Evolutionary conservation across 78 protist species (phyloP), one percentile per base, ranked within the genome.

Genomic region (Cavenderia fasciculata): DNA sequence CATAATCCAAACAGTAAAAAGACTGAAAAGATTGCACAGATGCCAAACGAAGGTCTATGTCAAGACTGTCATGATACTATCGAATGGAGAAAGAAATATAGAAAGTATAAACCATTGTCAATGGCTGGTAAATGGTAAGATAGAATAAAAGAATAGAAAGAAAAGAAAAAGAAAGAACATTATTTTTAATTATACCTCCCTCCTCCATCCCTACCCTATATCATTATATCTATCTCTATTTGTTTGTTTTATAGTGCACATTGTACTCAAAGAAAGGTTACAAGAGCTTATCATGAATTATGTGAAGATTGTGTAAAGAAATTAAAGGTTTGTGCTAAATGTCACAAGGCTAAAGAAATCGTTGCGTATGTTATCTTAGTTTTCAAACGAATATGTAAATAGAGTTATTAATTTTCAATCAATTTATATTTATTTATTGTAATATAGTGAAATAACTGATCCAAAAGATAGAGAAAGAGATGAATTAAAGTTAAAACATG

Each of bases 81-180:
- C 23, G 95, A 94, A 52, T 96, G 97, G 97, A 72, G 95, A 49
- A 96, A 96, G 77, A 61, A 66, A 69, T 96, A 77, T 54, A 68
- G 96, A 57, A 92, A 87, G 57, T 96, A 96, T 84, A 96, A 96
- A 59, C 97, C 97, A 46, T 84, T 94, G 62, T 89, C 91, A 16
- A 46, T 47, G 8, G 94, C 95, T 49, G 86, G 52, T 43, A 92
- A 68, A 49, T 96, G 97, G 93, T 78, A 46, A 34, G 62, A n/a
- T 11, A n/a, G 34, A 14, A 1, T 6, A 25, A 40, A n/a, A 59
- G 14, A 23, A 76, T 51, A 6, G 2, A 47, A 27, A n/a, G 34
- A 31, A 34, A 8, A 57, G 25, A 62, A 21, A 25, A 21, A 8
- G 29, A 10, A 47, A 12, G 52, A 47, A 47, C 57, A 4, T 2